A percentile compares a stretch with the other conserved stretches of the same genome.
phyloP scores from a whole-genome alignment of 306 rosid species.

The Ammopiptanthus mongolicus region DNA sequence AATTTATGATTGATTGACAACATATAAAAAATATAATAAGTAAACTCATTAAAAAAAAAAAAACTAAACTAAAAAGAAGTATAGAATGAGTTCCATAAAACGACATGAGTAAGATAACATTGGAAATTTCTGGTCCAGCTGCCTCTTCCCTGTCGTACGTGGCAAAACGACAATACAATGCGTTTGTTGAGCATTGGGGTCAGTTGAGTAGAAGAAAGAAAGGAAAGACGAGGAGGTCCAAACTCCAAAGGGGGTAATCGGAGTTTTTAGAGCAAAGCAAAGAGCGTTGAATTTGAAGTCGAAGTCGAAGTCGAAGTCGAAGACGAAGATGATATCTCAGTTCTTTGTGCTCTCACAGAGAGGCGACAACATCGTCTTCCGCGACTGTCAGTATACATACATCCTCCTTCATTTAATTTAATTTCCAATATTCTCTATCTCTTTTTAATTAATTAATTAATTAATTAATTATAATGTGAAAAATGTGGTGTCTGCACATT shows the following conservation, averaged over 20 bases:
- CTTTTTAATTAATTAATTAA: not conserved
- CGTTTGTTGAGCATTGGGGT: conserved; percentile 17
- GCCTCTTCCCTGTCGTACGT: not conserved
- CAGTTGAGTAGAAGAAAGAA: not conserved
- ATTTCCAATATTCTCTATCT: not conserved
- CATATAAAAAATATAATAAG: too few relatives aligned
- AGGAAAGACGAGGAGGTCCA: not conserved
- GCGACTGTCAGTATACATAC: conserved; percentile 52
- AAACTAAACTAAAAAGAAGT: too few relatives aligned
- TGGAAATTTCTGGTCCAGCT: not conserved
- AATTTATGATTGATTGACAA: too few relatives aligned
- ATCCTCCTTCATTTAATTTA: not conserved
- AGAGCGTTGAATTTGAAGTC: too few relatives aligned
- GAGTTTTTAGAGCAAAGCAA: not conserved
- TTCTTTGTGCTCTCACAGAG: conserved; percentile 91
- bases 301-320: not conserved
- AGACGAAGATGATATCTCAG: conserved; percentile 65
- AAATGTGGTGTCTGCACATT: too few relatives aligned
- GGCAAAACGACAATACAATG: conserved; percentile 31
- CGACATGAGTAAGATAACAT: not conserved
- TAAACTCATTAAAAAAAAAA: too few relatives aligned
- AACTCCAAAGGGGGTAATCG: not conserved
- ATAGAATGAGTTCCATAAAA: not conserved
- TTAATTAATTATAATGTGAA: too few relatives aligned
- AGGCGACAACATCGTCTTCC: conserved; percentile 92